Conservation (phyloP, 257 asterid species). For the Coffea eugenioides region DNA sequence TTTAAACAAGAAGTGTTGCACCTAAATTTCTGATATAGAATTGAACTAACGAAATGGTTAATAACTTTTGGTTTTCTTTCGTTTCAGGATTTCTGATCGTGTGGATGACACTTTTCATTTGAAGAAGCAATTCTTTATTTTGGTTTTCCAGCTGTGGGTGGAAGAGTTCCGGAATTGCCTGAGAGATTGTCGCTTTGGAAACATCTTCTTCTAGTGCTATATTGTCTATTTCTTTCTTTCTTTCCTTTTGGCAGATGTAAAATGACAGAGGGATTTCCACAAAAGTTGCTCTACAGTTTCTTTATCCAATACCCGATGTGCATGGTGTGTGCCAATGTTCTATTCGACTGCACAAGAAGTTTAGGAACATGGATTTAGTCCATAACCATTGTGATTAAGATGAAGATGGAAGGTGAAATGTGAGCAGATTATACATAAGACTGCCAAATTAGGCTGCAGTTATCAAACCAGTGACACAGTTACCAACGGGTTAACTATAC, state of each 20-base stretch:
- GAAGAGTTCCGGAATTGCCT: neutral
- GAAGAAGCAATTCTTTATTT: conserved; percentile 16
- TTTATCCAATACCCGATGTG: neutral
- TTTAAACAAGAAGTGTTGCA: neutral
- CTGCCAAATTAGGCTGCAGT: too few relatives aligned
- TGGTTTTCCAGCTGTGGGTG: neutral
- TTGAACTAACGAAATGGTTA: neutral
- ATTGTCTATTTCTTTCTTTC: neutral
- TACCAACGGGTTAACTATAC: too few relatives aligned
- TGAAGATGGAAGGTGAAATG: too few relatives aligned
- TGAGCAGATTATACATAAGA: too few relatives aligned
- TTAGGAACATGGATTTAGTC: too few relatives aligned
- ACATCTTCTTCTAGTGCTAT: neutral
- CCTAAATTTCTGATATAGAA: neutral
- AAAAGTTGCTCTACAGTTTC: neutral
- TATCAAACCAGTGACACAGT: too few relatives aligned
- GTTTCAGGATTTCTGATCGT: conserved; percentile 48
- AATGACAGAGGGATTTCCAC: too few relatives aligned
- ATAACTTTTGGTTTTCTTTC: neutral
- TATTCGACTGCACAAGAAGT: too few relatives aligned
- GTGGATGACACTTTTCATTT: conserved; percentile 33
- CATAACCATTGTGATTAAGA: too few relatives aligned
- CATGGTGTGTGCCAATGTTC: neutral
- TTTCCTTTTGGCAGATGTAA: too few relatives aligned
- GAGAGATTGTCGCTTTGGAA: neutral